Percentiles rank a stretch among this genome's conserved stretches.
phyloP scores from a whole-genome alignment of 2,329 filamentous ascomycete species.

The Xylariaceae sp. region DNA sequence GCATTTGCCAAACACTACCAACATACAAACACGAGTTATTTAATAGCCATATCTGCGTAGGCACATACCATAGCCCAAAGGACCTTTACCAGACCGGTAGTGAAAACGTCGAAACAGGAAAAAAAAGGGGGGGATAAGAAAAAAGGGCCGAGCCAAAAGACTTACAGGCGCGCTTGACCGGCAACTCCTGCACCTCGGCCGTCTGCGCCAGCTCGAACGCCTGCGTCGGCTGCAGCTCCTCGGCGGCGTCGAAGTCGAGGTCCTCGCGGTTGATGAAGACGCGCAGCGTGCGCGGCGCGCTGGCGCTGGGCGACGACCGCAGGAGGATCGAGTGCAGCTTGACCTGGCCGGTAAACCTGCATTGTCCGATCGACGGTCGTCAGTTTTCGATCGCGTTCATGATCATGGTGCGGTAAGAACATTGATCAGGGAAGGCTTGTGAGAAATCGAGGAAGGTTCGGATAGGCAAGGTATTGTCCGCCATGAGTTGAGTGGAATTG shows the following conservation, averaged over 20 bases:
- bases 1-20: constrained; percentile 84
- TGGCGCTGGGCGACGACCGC: constrained; percentile 66
- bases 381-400: too few relatives aligned
- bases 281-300: constrained; percentile 77
- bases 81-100: too few relatives aligned
- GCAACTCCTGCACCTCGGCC: constrained; percentile 71
- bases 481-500: too few relatives aligned
- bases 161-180: neutral
- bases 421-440: too few relatives aligned
- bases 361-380: too few relatives aligned
- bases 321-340: constrained; percentile 88
- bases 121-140: neutral
- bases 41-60: too few relatives aligned
- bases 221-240: constrained; percentile 68
- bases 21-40: too few relatives aligned
- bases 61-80: too few relatives aligned
- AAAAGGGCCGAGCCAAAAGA: neutral
- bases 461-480: too few relatives aligned
- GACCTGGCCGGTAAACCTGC: constrained; percentile 85
- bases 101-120: too few relatives aligned
- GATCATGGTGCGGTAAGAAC: too few relatives aligned
- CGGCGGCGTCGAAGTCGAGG: constrained; percentile 76
- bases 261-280: constrained; percentile 83
- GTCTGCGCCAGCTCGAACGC: constrained; percentile 72
- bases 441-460: too few relatives aligned